Evolutionary conservation across 306 rosid species (phyloP), one percentile per base, ranked within the genome.

Genomic region (Biancaea sappan): DNA sequence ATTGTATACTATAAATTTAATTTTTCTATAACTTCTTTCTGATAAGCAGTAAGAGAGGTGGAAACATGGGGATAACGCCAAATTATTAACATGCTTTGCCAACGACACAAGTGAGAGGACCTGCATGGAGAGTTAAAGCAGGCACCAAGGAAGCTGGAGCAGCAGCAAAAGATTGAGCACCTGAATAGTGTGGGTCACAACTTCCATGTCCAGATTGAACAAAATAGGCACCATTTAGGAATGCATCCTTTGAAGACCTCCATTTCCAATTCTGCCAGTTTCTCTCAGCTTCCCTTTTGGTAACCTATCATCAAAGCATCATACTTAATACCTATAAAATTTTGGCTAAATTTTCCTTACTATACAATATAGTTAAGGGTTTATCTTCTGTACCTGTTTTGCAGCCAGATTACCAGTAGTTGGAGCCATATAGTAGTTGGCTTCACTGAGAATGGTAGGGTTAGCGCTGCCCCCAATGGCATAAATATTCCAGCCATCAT

Each of bases 201-300:
- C 84, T 88, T 85, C 98, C 98, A 87, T 88, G 85, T 1, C 97
- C 97, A n/a, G 97, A 94, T 53, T 83, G 94, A 51, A 94, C 86
- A 64, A 94, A 94, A 84, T 85, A 89, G 48, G 98, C 98, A 47
- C 94, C 98, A 51, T 91, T 94, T 18, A 77, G 2, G 53, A 94
- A 90, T 22, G 77, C 77, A 65, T 94, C 99, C 13, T 81, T 82
- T 0, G 88, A 90, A 14, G 98, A 88, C 8, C 98, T 88, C 98
- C 98, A 94, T 82, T 91, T 91, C 98, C 97, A 94, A 16, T 76
- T 65, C 64, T 84, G 79, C 92, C 91, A 89, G 2, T 80, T 82
- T 0, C 15, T 41, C 1, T 80, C 76, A 8, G 50, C 58, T 77
- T 85, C 89, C 78, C 96, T 89, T 79, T 94, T 94, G 1, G 97